Conservation (phyloP, 495 filamentous ascomycete genomes). For the Tuber microsphaerosporum region DNA sequence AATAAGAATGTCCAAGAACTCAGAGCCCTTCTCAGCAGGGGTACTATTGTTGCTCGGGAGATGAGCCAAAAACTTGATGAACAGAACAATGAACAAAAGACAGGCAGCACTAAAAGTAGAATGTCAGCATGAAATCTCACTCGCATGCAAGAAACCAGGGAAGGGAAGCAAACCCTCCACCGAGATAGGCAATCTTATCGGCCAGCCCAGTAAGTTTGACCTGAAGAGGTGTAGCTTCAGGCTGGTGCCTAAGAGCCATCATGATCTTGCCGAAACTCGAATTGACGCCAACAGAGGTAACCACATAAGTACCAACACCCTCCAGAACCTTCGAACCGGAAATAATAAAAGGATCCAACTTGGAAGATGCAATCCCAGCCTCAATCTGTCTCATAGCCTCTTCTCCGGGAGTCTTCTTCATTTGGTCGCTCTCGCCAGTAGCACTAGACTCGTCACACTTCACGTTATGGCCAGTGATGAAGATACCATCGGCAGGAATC, state of each 20-base stretch:
- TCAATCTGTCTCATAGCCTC: slow-evolving; percentile 78
- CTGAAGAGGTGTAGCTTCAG: slow-evolving; percentile 89
- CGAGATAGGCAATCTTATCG: slow-evolving; percentile 89
- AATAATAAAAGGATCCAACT: slow-evolving; percentile 89
- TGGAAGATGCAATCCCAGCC: slow-evolving; percentile 63
- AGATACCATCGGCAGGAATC: slow-evolving; percentile 68
- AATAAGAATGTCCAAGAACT: slow-evolving; percentile 88
- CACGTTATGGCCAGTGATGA: slow-evolving; percentile 64
- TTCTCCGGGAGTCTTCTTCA: slow-evolving; percentile 63
- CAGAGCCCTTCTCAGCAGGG: slow-evolving; percentile 70
- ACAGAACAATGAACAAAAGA: slow-evolving; percentile 79
- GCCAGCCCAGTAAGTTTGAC: slow-evolving; percentile 85
- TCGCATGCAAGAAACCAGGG: slow-evolving; percentile 1
- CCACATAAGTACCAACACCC: slow-evolving; percentile 77
- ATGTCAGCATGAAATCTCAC: slow-evolving; percentile 32
- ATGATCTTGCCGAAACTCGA: slow-evolving; percentile 86
- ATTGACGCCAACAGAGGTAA: slow-evolving; percentile 81
- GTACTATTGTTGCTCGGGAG: slow-evolving; percentile 52
- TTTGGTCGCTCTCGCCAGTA: slow-evolving; percentile 76
- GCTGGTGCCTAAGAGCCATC: slow-evolving; percentile 85
- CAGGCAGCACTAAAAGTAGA: slow-evolving; percentile 59
- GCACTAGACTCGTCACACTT: slow-evolving; percentile 79
- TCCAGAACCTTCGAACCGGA: slow-evolving; percentile 90
- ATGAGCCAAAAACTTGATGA: slow-evolving; percentile 76
- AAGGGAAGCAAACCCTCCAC: slow-evolving; percentile 47